These are phyloP conservation scores for Coemansia pectinata DNA, from an alignment of 192 early-diverging fungal species.

Conservation along the genomic window DNA sequence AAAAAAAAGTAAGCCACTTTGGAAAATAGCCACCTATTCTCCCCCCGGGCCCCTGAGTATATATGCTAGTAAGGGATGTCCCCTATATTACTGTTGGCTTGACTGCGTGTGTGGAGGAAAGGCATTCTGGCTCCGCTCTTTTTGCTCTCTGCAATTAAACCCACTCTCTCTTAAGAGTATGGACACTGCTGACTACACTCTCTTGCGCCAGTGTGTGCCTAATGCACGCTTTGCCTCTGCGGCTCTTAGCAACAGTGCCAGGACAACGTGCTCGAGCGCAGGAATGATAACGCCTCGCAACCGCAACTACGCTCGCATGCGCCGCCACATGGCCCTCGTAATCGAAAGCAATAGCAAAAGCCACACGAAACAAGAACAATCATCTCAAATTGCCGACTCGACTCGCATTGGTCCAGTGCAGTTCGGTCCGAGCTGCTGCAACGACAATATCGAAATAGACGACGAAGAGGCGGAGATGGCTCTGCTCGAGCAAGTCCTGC, in stretches of 20 bases:
- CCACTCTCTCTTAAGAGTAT: background rate
- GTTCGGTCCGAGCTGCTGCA: background rate
- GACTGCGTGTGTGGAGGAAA: background rate
- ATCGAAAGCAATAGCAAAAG: background rate
- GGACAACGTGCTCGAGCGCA: background rate
- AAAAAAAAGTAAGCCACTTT: background rate
- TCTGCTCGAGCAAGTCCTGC: background rate
- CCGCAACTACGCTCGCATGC: slow-evolving; percentile 15
- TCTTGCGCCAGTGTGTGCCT: slow-evolving; percentile 1
- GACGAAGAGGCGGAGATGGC: background rate
- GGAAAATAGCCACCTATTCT: background rate
- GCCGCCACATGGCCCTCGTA: slow-evolving; percentile 7
- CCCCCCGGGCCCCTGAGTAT: background rate
- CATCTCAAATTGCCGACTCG: background rate
- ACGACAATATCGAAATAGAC: background rate
- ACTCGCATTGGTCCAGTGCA: background rate
- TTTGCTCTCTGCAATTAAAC: background rate
- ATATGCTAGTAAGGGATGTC: background rate
- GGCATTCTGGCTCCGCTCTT: background rate
- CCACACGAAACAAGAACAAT: background rate
- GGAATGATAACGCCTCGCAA: background rate
- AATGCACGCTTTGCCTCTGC: slow-evolving; percentile 7
- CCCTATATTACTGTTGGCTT: background rate
- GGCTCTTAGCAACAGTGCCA: background rate
- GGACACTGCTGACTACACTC: background rate